These are phyloP conservation scores for Pseudocercospora crystallina DNA, from an alignment of 2,329 filamentous ascomycete genomes.

Conservation along the genomic window DNA sequence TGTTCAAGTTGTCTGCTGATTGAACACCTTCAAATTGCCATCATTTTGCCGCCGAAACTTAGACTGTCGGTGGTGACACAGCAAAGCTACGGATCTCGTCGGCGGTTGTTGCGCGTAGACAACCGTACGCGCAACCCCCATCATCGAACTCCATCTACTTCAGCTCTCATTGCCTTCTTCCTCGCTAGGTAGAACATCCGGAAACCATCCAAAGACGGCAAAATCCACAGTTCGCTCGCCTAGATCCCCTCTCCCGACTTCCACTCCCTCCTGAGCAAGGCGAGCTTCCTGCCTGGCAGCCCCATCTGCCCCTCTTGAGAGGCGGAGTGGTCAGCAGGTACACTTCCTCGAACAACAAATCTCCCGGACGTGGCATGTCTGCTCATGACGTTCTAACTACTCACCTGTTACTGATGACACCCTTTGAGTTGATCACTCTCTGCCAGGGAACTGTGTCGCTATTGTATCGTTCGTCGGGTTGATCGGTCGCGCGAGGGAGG, in stretches of 20 bases:
- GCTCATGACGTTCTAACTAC: slow-evolving; percentile 30
- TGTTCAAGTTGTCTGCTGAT: slow-evolving; percentile 13
- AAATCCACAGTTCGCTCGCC: slow-evolving; percentile 52
- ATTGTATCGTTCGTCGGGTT: slow-evolving; percentile 60
- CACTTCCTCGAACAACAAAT: neutral
- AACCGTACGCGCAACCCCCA: neutral
- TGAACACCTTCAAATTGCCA: neutral
- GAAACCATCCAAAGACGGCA: slow-evolving; percentile 51
- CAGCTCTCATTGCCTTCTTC: slow-evolving; percentile 23
- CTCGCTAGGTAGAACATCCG: slow-evolving; percentile 35
- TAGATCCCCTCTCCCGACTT: slow-evolving; percentile 46
- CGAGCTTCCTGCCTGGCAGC: slow-evolving; percentile 49
- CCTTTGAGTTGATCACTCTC: slow-evolving; percentile 84
- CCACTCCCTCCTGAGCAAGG: slow-evolving; percentile 48
- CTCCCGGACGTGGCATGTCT: no score
- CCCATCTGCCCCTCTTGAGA: slow-evolving; percentile 40
- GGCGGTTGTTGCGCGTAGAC: slow-evolving; percentile 6
- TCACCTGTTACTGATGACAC: slow-evolving; percentile 80
- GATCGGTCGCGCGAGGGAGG: slow-evolving; percentile 57
- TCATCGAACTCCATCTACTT: slow-evolving; percentile 4
- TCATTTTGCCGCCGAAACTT: neutral
- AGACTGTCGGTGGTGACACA: neutral
- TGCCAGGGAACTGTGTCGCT: slow-evolving; percentile 87
- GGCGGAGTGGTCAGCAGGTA: slow-evolving; percentile 12
- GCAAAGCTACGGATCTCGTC: neutral